phyloP scores from a whole-genome alignment of 257 asterid genomes.

The Primulina tabacum region DNA sequence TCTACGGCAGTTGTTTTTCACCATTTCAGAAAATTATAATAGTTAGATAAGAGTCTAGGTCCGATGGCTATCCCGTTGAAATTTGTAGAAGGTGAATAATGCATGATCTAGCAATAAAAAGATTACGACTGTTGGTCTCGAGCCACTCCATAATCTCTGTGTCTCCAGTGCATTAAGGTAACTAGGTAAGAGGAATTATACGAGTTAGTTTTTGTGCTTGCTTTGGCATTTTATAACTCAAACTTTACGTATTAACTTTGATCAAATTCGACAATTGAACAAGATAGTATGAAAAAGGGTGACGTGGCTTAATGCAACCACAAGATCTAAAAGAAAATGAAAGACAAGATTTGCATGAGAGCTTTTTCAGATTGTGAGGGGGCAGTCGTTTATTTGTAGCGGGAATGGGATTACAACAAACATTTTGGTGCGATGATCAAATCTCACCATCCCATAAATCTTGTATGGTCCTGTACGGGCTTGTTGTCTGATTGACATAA shows the following conservation, averaged over 20 bases:
- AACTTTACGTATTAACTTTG: neutral
- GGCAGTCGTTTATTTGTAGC: slow-evolving; percentile 1
- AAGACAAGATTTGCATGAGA: neutral
- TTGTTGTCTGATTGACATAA: slow-evolving; percentile 54
- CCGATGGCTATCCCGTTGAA: no score
- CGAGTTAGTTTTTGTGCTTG: neutral
- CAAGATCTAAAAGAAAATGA: neutral
- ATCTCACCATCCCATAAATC: slow-evolving; percentile 84
- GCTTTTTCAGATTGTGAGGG: neutral
- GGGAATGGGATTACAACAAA: neutral
- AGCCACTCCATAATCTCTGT: neutral
- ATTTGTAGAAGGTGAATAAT: neutral
- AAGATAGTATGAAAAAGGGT: neutral
- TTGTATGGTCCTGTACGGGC: slow-evolving; percentile 70
- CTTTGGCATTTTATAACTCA: neutral
- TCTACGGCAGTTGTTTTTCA: neutral
- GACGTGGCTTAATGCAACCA: neutral
- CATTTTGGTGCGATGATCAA: slow-evolving; percentile 19
- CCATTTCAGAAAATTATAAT: no score
- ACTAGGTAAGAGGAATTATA: neutral
- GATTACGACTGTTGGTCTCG: neutral
- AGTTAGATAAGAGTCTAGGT: no score
- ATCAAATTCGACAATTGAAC: neutral
- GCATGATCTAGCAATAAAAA: neutral
- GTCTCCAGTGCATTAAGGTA: neutral